A percentile compares a stretch with the other conserved stretches of the same genome.
These are phyloP conservation scores for Oryza glumipatula DNA, from an alignment of 176 grass and related monocot genomes.

Conservation along the genomic window DNA sequence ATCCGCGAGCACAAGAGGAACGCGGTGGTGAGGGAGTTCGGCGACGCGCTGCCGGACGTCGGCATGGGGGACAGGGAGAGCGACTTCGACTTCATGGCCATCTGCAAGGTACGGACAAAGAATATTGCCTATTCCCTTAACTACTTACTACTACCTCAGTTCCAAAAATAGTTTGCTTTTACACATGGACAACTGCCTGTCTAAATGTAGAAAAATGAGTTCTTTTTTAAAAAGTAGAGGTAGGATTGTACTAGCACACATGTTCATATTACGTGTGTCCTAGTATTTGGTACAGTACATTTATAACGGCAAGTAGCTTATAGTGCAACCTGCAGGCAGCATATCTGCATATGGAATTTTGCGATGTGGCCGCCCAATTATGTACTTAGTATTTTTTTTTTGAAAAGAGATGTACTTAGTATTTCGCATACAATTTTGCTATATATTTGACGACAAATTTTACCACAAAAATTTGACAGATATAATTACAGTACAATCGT, in stretches of 20 bases:
- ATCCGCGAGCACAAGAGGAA: conserved; percentile 61
- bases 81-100: conserved; percentile 75
- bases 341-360: background rate
- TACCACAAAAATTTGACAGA: no score
- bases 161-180: no score
- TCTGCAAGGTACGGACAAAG: conserved; percentile 56
- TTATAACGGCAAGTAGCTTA: background rate
- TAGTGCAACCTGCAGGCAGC: background rate
- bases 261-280: background rate
- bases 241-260: background rate
- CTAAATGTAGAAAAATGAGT: no score
- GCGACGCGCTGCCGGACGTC: conserved; percentile 60
- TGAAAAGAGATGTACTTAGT: no score
- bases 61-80: conserved; percentile 71
- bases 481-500: no score
- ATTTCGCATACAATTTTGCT: no score
- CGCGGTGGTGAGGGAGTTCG: conserved; percentile 60
- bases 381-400: background rate
- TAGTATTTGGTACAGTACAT: background rate
- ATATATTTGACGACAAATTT: no score
- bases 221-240: no score
- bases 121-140: background rate
- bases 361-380: background rate
- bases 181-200: no score
- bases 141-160: background rate